Evolutionary conservation across 441 rosid species (phyloP).

Genomic region (Bocquillonia castaneifolia): DNA sequence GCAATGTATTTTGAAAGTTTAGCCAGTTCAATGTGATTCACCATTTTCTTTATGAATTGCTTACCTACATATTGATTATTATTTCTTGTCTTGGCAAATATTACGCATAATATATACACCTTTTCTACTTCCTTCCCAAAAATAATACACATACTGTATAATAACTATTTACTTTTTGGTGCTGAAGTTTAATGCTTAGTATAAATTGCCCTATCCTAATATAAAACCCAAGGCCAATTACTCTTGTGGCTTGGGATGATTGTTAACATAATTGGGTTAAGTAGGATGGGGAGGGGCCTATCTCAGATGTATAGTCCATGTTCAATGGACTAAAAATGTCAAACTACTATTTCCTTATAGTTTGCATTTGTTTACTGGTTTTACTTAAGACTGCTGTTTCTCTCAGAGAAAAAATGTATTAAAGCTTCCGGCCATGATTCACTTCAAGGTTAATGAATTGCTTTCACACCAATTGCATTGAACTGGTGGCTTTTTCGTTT

Average conservation of each 20-base stretch:
- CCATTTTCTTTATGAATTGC: not conserved
- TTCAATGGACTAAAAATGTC: not conserved
- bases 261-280: not conserved
- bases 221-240: not conserved
- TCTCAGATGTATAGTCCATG: not conserved
- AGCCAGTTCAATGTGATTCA: not conserved
- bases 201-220: not conserved
- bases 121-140: not conserved
- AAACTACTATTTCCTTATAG: not conserved
- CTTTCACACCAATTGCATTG: not conserved
- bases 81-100: not conserved
- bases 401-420: not conserved
- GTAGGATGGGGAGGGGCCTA: not conserved
- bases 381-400: not conserved
- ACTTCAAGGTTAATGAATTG: not conserved
- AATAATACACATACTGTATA: not conserved
- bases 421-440: not conserved
- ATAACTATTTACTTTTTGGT: not conserved
- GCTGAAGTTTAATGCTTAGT: not conserved
- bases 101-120: not conserved
- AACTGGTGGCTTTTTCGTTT: not conserved
- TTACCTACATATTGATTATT: not conserved
- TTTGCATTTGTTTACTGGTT: not conserved
- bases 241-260: not conserved
- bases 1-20: not conserved